Base-by-base conservation (phyloP, 768 basidiomycete genomes). In the Auriculariales sp. region DNA sequence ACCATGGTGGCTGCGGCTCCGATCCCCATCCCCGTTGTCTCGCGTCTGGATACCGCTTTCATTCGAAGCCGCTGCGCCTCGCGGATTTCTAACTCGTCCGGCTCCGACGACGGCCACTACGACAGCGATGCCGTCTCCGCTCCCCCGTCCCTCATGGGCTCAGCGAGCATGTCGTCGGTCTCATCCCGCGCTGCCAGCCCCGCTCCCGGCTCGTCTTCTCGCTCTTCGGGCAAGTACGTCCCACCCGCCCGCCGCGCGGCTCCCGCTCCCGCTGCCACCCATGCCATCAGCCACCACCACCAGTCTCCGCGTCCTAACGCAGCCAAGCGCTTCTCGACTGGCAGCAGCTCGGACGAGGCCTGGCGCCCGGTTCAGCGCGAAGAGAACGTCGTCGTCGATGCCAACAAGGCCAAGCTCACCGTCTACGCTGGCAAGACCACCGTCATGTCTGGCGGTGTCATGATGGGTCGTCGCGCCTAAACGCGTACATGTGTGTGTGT, bases 341-440 rank as follows among this genome's bases (percentile, higher is more conserved):
- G 51, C 47, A n/a, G 46, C 47, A 32, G 49, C 74, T 49, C 82
- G 81, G 19, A 3, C 29, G 14, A 24, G 51, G 28, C n/a, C 28
- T 24, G 28, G 27, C 10, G 51, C 51, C 34, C 19, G 17, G 12
- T n/a, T 14, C 12, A 32, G 28, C 15, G 79, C 54, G 79, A 81
- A 61, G 74, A 74, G 19, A 78, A 76, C 54, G 81, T 88, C 56
- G 86, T 73, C 59, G 64, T 89, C 48, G 86, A 89, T 63, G 75
- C 71, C 17, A 66, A 78, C 59, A 88, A 80, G 71, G 85, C 66
- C 49, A 81, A 83, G 42, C 81, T 88, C 54, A 88, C 85, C 46
- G 82, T 82, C 58, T 89, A 89, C 58, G 86, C 84, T 49, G 86
- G 86, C 55, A 88, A 86, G 74, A 89, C 86, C 47, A 87, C 86